Percentiles rank a stretch among this genome's conserved stretches.
Evolutionary conservation across 2,329 filamentous ascomycete genomes (phyloP).

Genomic region (Colletotrichum sp.): DNA sequence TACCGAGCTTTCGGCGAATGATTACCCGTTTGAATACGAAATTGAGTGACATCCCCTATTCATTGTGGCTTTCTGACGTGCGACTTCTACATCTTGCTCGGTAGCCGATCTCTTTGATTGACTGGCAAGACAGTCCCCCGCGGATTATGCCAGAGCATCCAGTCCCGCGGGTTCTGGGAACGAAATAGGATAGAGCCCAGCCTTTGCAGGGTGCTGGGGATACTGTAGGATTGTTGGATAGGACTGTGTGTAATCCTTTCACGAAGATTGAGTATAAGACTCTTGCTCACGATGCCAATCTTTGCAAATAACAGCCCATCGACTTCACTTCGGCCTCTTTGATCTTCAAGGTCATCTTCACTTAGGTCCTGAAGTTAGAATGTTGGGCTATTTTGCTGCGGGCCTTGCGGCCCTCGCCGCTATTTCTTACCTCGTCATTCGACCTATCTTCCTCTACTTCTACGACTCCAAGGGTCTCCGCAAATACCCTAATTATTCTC

Average conservation of each 20-base stretch:
- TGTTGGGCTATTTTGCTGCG: background rate
- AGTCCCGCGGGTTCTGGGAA: background rate
- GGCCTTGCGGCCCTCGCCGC: background rate
- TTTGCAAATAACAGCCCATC: background rate
- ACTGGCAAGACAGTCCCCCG: background rate
- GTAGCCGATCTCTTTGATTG: background rate
- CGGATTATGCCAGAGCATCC: background rate
- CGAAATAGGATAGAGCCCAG: background rate
- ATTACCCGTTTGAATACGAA: background rate
- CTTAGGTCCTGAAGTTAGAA: background rate
- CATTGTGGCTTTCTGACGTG: background rate
- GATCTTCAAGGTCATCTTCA: background rate
- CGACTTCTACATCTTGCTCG: background rate
- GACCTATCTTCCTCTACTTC: background rate
- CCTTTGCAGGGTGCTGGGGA: background rate
- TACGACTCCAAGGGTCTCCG: background rate
- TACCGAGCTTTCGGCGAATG: background rate
- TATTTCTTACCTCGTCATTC: background rate
- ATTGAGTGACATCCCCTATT: background rate
- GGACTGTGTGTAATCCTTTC: background rate
- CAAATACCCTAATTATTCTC: background rate
- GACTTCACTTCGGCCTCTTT: background rate
- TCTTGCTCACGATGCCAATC: background rate
- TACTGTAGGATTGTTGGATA: background rate
- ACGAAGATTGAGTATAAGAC: background rate